Conservation (phyloP, 805 yeast genomes). For the Tetrapisispora fleetii region DNA sequence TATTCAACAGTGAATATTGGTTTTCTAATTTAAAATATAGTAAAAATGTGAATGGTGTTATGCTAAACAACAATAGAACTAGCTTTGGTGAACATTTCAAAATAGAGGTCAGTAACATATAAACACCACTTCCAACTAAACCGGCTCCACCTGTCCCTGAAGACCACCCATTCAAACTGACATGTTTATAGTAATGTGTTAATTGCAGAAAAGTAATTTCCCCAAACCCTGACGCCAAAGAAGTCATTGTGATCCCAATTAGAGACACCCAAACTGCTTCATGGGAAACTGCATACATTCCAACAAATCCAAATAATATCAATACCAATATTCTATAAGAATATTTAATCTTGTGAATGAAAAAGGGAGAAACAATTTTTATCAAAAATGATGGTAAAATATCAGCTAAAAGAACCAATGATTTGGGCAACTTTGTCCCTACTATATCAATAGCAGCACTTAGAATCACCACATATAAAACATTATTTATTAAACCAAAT, state of each 20-base stretch:
- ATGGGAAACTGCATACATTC: conserved; percentile 54
- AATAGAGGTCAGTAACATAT: conserved; percentile 63
- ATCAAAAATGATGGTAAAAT: conserved; percentile 71
- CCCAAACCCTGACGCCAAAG: conserved; percentile 80
- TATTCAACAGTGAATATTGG: neutral
- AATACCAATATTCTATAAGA: conserved; percentile 41
- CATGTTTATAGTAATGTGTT: conserved; percentile 60
- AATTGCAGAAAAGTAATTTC: conserved; percentile 81
- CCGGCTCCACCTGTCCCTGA: conserved; percentile 98
- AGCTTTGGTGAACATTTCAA: conserved; percentile 43
- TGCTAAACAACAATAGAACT: conserved; percentile 48
- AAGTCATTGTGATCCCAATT: conserved; percentile 68
- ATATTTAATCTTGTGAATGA: conserved; percentile 58
- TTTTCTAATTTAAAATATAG: conserved; percentile 25
- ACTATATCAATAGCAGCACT: conserved; percentile 91
- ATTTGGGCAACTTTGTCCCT: conserved; percentile 75
- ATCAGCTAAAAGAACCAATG: conserved; percentile 75
- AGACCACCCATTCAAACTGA: conserved; percentile 77
- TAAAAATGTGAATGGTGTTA: conserved; percentile 46
- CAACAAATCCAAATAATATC: conserved; percentile 50
- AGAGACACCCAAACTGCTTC: conserved; percentile 34
- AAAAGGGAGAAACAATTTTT: conserved; percentile 71
- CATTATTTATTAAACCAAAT: conserved; percentile 81
- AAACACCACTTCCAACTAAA: conserved; percentile 65
- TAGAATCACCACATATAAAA: conserved; percentile 80